Base-by-base conservation (phyloP, 768 basidiomycete genomes). In the Psilocybe sp. region DNA sequence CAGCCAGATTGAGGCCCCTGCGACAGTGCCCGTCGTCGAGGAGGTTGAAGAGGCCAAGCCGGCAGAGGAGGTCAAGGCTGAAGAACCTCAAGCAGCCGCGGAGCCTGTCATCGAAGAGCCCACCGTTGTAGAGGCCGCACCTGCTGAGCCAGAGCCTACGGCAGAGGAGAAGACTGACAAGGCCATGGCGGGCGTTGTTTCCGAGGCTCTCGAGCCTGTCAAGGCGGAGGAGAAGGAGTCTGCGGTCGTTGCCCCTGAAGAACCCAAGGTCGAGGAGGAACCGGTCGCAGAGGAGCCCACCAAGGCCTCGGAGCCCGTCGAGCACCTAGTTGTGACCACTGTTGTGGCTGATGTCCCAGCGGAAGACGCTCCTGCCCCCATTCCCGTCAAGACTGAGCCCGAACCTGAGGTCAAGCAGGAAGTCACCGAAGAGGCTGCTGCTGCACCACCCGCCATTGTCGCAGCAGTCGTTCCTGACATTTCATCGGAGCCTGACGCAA, bases 201-300 rank as follows among this genome's bases (percentile, higher is more conserved):
- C 23, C 23, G 23, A 28, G 23, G 23, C 23, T 3, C 23, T 28
- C 23, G 51, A 51, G 16, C 23, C 46, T 9, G 41, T 35, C 32
- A 34, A n/a, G 38, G 46, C 42, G 19, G 45, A 54, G 37, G 31
- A 19, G 23, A 39, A 51, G 32, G 19, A 35, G 4, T 12, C 44
- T 37, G 14, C 18, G 14, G 47, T 40, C 38, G 18, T 34, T 13
- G 31, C 40, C n/a, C 39, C 37, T 2, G n/a, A 40, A 19, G 47
- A 50, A 38, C 28, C 43, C 15, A 47, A 54, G 41, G 41, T 19
- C 28, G 41, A 45, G 18, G 40, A 44, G 11, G 20, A 10, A 31
- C 51, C 59, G 7, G 58, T 61, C 18, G 64, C 60, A 14, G 60
- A 64, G 51, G 48, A 56, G 8, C 56, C 58, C 10, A 46, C 54